Base-by-base conservation (phyloP, 257 asterid genomes). In the Buddleja alternifolia region DNA sequence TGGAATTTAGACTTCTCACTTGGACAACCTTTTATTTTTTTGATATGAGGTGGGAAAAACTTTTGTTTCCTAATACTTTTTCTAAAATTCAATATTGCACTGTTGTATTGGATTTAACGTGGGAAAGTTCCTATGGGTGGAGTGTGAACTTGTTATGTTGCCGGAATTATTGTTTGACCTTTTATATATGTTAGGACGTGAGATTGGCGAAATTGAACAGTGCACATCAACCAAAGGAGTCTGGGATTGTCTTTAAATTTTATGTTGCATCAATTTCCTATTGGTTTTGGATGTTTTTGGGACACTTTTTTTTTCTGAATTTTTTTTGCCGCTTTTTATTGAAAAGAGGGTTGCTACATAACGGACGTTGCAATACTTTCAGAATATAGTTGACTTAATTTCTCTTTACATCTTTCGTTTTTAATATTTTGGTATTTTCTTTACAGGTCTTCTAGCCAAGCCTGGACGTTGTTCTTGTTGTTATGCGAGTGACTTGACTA, bases 391-490 rank as follows among this genome's bases (percentile, higher is more conserved):
- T 45, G 41, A 61, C 24, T 20, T 50, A 9, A 16, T 25, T 24
- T 66, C 59, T 54, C 59, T 24, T 47, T 36, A 21, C 36, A 16
- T 21, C 14, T 4, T 53, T 10, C 64, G 14, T 55, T 47, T 19
- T 14, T 78, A 58, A 24, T 42, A 34, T 69, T 41, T 57, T 52
- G 45, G 6, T 48, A 7, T 73, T 44, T 61, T 6, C 32, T 14
- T 67, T 65, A 32, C 80, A 83, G 85, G 84, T 73, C 10, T 44
- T 32, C 23, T 52, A 61, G 60, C 45, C 42, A 46, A 70, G 59
- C 63, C 57, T 37, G 50, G 66, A 46, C 51, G 8, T 53, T 60
- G 39, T 36, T 19, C 41, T n/a, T 62, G 40, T 55, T 66, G 14
- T 57, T 42, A 15, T n/a, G 73, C 63, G 16, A 34, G 16, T 46